Evolutionary conservation across 495 filamentous ascomycete species (phyloP).

Genomic region (Cercophora newfieldiana): DNA sequence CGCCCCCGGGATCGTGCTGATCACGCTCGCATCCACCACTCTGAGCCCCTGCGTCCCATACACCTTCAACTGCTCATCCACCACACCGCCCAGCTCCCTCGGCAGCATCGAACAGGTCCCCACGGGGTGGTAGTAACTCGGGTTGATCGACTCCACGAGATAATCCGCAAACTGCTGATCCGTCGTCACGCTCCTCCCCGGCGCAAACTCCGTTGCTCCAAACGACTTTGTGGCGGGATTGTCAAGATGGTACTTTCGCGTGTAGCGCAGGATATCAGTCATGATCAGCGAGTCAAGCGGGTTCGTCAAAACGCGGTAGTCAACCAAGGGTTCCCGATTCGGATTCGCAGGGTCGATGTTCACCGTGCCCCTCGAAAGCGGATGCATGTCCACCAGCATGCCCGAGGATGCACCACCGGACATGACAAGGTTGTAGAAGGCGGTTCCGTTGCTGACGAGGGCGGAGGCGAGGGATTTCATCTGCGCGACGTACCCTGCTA

Average conservation of each 20-base stretch:
- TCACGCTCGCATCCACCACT: slow-evolving; percentile 47
- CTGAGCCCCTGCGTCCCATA: slow-evolving; percentile 42
- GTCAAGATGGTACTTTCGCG: slow-evolving; percentile 39
- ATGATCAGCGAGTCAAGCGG: slow-evolving; percentile 47
- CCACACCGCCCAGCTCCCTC: slow-evolving; percentile 53
- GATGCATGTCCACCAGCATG: slow-evolving; percentile 44
- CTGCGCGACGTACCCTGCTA: slow-evolving; percentile 49
- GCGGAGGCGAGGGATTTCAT: slow-evolving; percentile 43
- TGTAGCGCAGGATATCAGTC: slow-evolving; percentile 44
- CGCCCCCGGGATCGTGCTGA: slow-evolving; percentile 40
- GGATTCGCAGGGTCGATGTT: slow-evolving; percentile 45
- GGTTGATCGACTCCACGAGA: slow-evolving; percentile 32
- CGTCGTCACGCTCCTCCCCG: slow-evolving; percentile 33
- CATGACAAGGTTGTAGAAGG: slow-evolving; percentile 46
- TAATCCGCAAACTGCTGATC: slow-evolving; percentile 35
- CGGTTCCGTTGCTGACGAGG: slow-evolving; percentile 38
- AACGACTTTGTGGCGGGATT: slow-evolving; percentile 32
- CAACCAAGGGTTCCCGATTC: slow-evolving; percentile 41
- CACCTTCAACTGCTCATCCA: slow-evolving; percentile 44
- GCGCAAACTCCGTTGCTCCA: slow-evolving; percentile 31
- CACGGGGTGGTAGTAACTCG: slow-evolving; percentile 46
- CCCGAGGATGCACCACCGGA: slow-evolving; percentile 36
- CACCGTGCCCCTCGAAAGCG: slow-evolving; percentile 48
- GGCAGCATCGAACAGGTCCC: slow-evolving; percentile 52
- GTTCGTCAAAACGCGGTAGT: slow-evolving; percentile 52